A percentile compares a stretch with the other conserved stretches of the same genome.
Conservation (phyloP, 2,329 filamentous ascomycete genomes). For the Fusarium sp. region DNA sequence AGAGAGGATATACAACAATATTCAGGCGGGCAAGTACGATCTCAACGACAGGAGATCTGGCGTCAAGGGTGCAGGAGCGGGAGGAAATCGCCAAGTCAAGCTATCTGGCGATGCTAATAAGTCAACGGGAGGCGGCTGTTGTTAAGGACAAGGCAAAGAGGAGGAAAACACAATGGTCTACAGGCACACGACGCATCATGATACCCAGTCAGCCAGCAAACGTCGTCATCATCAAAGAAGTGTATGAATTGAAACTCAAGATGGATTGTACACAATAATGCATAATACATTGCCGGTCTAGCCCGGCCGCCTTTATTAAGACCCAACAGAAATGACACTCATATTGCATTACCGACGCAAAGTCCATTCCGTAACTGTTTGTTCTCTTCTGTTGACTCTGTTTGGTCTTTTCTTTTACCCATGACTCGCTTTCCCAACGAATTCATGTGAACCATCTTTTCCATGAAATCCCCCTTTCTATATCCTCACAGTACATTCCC, state of each 20-base stretch:
- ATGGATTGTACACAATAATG: constrained; percentile 54
- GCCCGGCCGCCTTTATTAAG: constrained; percentile 38
- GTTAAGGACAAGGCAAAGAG: constrained; percentile 54
- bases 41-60: constrained; percentile 92
- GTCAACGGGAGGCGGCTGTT: constrained; percentile 62
- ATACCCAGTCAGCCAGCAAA: constrained; percentile 51
- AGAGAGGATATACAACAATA: constrained; percentile 96
- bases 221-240: constrained; percentile 45
- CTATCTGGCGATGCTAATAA: constrained; percentile 61
- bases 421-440: constrained; percentile 43
- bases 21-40: constrained; percentile 95
- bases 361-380: constrained; percentile 43
- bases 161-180: constrained; percentile 34
- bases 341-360: constrained; percentile 51
- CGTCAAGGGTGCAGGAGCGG: constrained; percentile 80
- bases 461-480: constrained; percentile 43
- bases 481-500: constrained; percentile 38
- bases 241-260: constrained; percentile 47
- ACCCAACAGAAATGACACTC: constrained; percentile 42
- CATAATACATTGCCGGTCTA: constrained; percentile 50
- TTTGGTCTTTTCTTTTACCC: constrained; percentile 43
- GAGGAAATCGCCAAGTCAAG: constrained; percentile 63
- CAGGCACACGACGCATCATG: constrained; percentile 49
- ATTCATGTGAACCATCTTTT: constrained; percentile 38
- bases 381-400: constrained; percentile 41